Conservation (phyloP, 768 basidiomycete species). For the Lentinula edodes region DNA sequence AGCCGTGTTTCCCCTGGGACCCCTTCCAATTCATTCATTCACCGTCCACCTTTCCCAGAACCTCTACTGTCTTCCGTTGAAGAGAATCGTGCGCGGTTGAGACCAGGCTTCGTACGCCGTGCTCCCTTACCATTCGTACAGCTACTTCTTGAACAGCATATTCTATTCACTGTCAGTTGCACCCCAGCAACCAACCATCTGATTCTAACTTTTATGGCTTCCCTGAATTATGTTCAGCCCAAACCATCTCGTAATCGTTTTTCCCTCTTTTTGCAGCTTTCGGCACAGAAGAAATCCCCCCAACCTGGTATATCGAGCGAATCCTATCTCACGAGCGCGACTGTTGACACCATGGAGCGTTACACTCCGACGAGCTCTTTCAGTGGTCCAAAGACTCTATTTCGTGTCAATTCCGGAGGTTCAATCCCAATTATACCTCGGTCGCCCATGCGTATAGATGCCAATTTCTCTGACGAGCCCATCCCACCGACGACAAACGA, state of each 20-base stretch:
- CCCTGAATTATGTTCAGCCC: constrained; percentile 3
- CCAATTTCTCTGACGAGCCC: constrained; percentile 3
- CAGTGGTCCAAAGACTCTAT: background rate
- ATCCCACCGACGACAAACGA: constrained; percentile 25
- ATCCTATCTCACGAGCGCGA: background rate
- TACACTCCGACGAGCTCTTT: background rate
- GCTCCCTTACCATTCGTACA: background rate
- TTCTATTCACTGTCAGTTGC: background rate
- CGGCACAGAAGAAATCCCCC: constrained; percentile 8
- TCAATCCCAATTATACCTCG: background rate
- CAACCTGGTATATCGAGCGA: constrained; percentile 1
- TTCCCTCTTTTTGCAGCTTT: constrained; percentile 18
- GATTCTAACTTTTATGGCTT: constrained; percentile 2
- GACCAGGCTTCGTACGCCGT: background rate
- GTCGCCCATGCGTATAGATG: constrained; percentile 8
- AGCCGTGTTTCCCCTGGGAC: background rate
- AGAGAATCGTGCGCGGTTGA: background rate
- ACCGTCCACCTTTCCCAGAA: no score
- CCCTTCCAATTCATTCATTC: background rate
- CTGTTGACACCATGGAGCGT: background rate
- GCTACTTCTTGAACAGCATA: background rate
- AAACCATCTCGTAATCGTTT: constrained; percentile 11
- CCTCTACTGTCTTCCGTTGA: no score
- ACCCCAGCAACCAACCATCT: constrained; percentile 6
- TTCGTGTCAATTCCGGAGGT: background rate